Conservation (phyloP, 1,284 basidiomycete genomes). For the Apiotrichum laibachii region DNA sequence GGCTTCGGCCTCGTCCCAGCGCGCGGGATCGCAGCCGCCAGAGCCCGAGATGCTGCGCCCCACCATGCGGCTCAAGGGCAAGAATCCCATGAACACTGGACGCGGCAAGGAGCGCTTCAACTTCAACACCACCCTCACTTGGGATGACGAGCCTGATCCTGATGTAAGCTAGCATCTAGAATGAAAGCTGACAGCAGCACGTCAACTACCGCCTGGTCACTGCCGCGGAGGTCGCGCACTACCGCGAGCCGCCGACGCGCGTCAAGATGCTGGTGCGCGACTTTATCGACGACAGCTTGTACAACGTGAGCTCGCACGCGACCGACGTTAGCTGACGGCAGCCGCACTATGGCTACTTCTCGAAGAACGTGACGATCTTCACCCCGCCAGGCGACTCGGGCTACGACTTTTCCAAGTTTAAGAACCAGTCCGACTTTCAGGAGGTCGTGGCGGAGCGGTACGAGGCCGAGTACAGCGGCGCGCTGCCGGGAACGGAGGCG, state of each 20-base stretch:
- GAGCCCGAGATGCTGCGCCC: neutral
- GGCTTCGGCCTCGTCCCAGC: neutral
- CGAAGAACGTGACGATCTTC: constrained; percentile 84
- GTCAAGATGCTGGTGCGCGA: constrained; percentile 95
- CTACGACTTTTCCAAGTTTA: constrained; percentile 70
- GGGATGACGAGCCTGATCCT: constrained; percentile 41
- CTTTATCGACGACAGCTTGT: constrained; percentile 94
- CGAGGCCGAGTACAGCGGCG: constrained; percentile 47
- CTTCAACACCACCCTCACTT: constrained; percentile 47
- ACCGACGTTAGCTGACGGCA: constrained; percentile 13
- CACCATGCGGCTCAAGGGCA: neutral
- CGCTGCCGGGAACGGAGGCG: constrained; percentile 19
- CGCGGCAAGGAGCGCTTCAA: constrained; percentile 38
- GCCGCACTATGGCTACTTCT: constrained; percentile 95
- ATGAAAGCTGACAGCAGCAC: constrained; percentile 7
- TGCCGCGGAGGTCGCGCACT: constrained; percentile 65
- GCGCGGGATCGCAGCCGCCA: neutral
- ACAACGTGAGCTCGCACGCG: constrained; percentile 60
- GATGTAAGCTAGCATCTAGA: constrained; percentile 29
- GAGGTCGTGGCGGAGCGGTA: constrained; percentile 74
- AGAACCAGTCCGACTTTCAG: constrained; percentile 74
- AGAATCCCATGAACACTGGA: neutral
- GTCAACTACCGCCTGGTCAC: constrained; percentile 63
- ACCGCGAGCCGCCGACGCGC: constrained; percentile 66
- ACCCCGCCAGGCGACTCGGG: constrained; percentile 57